Evolutionary conservation across 306 rosid species (phyloP).

Genomic region (Quercus mongolica): DNA sequence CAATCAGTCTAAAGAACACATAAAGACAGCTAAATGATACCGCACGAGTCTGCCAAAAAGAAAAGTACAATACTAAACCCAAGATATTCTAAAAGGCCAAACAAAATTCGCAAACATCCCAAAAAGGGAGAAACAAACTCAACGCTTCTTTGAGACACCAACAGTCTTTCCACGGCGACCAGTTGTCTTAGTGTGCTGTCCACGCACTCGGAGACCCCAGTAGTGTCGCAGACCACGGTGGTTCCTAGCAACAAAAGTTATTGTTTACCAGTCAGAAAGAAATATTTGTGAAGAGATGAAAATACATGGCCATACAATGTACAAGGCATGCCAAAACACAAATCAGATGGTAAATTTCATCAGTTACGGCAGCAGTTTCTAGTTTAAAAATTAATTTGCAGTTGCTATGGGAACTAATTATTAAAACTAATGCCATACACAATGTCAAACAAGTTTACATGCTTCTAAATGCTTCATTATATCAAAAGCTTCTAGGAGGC

Average conservation of each 20-base stretch:
- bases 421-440: background rate
- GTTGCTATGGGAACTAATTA: no score
- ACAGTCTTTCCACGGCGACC: conserved; percentile 98
- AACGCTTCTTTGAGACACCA: conserved; percentile 99
- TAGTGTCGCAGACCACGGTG: conserved; percentile 98
- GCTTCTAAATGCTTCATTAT: background rate
- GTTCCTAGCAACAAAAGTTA: conserved; percentile 45
- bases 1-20: background rate
- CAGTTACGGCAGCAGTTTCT: no score
- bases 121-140: conserved; percentile 10
- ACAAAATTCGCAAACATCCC: conserved; percentile 13
- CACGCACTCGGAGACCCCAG: conserved; percentile 99
- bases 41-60: conserved; percentile 23
- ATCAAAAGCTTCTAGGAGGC: background rate
- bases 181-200: conserved; percentile 98
- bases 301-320: background rate
- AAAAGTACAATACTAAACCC: conserved; percentile 16
- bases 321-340: no score
- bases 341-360: no score
- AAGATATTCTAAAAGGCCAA: conserved; percentile 1
- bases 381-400: no score
- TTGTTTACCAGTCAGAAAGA: background rate
- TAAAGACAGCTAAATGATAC: conserved; percentile 10
- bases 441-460: background rate
- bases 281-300: background rate